Evolutionary conservation across 2,329 filamentous ascomycete species (phyloP).

Genomic region (Elsinoe batatas): DNA sequence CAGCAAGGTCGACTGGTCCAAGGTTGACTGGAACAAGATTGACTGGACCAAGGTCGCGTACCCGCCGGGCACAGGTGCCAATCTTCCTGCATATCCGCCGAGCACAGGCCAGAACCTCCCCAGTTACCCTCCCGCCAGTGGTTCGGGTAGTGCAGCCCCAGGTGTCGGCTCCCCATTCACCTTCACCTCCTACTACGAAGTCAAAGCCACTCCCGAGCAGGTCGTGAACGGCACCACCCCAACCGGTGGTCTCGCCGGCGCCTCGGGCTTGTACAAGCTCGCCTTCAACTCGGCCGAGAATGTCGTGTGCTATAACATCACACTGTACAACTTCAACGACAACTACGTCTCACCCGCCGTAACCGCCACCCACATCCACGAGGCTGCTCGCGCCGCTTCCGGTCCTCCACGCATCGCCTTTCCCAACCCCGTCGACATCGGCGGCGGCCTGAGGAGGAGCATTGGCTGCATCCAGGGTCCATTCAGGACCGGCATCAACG

Average conservation of each 20-base stretch:
- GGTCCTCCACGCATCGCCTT: conserved; percentile 46
- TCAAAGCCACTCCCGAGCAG: conserved; percentile 41
- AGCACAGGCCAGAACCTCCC: neutral
- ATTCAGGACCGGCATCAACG: conserved; percentile 34
- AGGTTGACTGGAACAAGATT: conserved; percentile 13
- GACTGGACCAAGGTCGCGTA: conserved; percentile 12
- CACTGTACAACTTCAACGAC: conserved; percentile 40
- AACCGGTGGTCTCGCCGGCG: conserved; percentile 35
- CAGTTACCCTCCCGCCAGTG: conserved; percentile 11
- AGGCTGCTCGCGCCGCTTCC: conserved; percentile 35
- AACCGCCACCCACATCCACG: conserved; percentile 48
- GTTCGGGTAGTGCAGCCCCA: neutral
- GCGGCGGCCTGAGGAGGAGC: conserved; percentile 27
- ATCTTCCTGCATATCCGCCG: neutral
- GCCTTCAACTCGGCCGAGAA: conserved; percentile 42
- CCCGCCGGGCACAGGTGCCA: conserved; percentile 14
- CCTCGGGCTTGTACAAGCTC: conserved; percentile 42
- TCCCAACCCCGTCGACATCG: conserved; percentile 38
- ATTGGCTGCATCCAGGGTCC: conserved; percentile 37
- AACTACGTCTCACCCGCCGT: conserved; percentile 41
- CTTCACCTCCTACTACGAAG: conserved; percentile 43
- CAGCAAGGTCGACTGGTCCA: conserved; percentile 8
- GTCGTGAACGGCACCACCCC: conserved; percentile 30
- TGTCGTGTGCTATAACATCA: conserved; percentile 43
- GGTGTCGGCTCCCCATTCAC: conserved; percentile 13